Base-by-base conservation (phyloP, 2,329 filamentous ascomycete species). In the Tolypocladium nubicola region DNA sequence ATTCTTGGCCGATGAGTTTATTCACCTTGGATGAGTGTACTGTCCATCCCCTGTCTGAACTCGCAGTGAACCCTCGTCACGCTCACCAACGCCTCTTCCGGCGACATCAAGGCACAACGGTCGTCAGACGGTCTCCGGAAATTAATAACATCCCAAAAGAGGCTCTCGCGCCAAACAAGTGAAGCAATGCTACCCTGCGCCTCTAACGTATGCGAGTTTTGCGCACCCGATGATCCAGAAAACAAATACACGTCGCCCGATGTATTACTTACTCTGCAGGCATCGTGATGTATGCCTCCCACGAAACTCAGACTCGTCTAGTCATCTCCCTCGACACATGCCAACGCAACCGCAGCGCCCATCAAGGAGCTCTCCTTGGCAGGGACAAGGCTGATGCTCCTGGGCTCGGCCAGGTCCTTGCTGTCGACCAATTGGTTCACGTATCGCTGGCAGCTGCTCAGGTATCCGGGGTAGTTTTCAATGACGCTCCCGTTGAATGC, bases 401-500 rank as follows among this genome's bases (percentile, higher is more conserved):
- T 66, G 52, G 63, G 76, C 60, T 68, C 73, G 54, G 67, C 75
- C 64, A 65, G 62, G n/a, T 60, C 60, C 41, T 61, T 65, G 53
- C 61, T 62, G 33, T 64, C 62, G 64, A 84, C 78, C 10, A 92
- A 73, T 43, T 76, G 73, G 64, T 90, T 76, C 52, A 92, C 72
- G 63, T 84, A 84, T 7, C 67, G 67, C 68, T 92, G 88, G 65
- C 85, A 86, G 47, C 74, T 77, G 38, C 70, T 71, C 26, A 80
- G 75, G 69, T 90, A 93, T 9, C 76, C 75, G 0, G 89, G 88
- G 66, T 92, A 93, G 64, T 86, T 85, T 71, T 92, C 88, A 55
- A 92, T 85, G 54, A 93, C 87, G 35, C 85, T 88, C 50, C 89
- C 89, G 66, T 90, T 91, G 71, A 87, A 92, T 4, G 87, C 87